Evolutionary conservation across 768 basidiomycete genomes (phyloP), one percentile per base, ranked within the genome.

Genomic region (Daedaleopsis nitida): DNA sequence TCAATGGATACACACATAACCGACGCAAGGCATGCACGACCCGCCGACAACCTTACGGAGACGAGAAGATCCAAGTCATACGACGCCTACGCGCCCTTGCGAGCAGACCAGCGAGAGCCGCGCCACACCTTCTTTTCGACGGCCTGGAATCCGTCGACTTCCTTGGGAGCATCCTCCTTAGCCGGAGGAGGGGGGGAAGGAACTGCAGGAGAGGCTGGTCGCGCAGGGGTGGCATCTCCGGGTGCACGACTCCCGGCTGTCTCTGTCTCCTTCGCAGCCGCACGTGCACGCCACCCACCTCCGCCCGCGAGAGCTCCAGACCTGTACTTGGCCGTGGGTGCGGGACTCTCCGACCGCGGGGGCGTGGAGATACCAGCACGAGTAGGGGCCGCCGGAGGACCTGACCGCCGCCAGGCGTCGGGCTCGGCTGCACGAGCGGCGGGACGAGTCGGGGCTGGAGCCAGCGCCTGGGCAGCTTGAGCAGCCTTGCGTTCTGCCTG

Each of bases 91-190:
- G 52, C 51, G 17, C 58, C 58, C 19, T 64, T 44, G 16, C 71
- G 68, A 52, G 58, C 58, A 34, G 52, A 53, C 19, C 59, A 47
- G 27, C 66, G 71, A 54, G 67, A 67, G 43, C 52, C 49, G 24
- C 75, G 73, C 80, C 73, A 80, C 43, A 73, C 74, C 71, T 77
- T 73, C 67, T 76, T 76, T 57, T 73, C 73, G 7, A 88, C 86
- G 24, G 84, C 79, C 73, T 87, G 85, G 80, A 91, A 91, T 4
- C 91, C 89, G 67, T 92, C 90, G 4, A 84, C 78, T 44, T 89
- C 87, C 67, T 78, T 82, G 65, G 75, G 76, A 6, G 70, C 52
- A 53, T 83, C 81, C 55, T 82, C 79, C 65, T 74, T 38, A 2
- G 66, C 48, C 5, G 68, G 55, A 2, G 64, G 58, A 5, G 57